Percentiles rank a stretch among this genome's conserved stretches.
Conservation (phyloP, 192 early-diverging fungal genomes). For the Coemansia sp. region DNA sequence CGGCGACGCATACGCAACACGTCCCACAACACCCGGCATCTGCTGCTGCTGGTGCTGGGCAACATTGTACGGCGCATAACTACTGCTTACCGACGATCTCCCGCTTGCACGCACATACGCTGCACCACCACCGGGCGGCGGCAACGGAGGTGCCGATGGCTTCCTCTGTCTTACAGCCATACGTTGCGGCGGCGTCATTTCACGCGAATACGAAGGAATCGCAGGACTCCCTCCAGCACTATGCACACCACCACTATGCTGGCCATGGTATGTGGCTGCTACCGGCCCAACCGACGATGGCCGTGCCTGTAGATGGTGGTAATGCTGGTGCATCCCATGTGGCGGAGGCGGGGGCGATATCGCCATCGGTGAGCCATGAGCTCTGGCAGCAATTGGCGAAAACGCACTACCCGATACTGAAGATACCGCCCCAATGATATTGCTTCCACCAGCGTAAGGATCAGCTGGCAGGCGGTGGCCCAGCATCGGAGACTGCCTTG, state of each 20-base stretch:
- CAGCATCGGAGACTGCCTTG: neutral
- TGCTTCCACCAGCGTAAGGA: neutral
- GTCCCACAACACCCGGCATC: neutral
- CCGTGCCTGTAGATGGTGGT: conserved; percentile 17
- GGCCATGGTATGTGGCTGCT: conserved; percentile 4
- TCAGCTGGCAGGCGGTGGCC: conserved; percentile 8
- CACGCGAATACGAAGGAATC: conserved; percentile 1
- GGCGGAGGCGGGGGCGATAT: conserved; percentile 8
- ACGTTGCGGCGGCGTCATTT: conserved; percentile 11
- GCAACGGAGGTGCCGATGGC: conserved; percentile 32
- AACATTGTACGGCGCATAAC: conserved; percentile 9
- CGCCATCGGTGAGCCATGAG: conserved; percentile 5
- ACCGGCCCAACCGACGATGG: conserved; percentile 38
- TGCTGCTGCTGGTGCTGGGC: conserved; percentile 11
- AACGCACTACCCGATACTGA: conserved; percentile 16
- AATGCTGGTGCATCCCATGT: neutral
- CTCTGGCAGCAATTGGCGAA: conserved; percentile 15
- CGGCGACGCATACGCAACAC: neutral
- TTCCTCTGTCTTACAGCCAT: conserved; percentile 19
- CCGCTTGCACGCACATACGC: neutral
- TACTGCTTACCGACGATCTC: conserved; percentile 14
- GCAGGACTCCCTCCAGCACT: conserved; percentile 5
- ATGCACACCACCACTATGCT: neutral
- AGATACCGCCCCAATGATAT: too few relatives aligned
- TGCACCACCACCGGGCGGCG: neutral